A percentile compares a stretch with the other conserved stretches of the same genome.
Conservation (phyloP, 2,329 filamentous ascomycete genomes). For the Neonectria neomacrospora region DNA sequence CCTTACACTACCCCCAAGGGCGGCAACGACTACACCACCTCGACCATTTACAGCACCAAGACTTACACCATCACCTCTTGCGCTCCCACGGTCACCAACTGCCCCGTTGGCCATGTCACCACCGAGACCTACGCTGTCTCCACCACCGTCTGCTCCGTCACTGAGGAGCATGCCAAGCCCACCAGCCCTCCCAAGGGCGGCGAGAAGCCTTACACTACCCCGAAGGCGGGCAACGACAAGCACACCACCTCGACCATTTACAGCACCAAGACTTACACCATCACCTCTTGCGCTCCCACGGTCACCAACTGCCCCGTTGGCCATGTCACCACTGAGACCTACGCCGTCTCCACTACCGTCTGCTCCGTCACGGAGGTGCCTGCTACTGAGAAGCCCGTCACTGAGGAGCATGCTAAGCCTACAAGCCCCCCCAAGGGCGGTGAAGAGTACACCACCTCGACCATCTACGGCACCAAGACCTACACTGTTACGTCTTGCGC, state of each 20-base stretch:
- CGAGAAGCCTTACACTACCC: neutral
- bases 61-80: conserved; percentile 36
- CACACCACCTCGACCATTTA: conserved; percentile 39
- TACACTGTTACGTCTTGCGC: conserved; percentile 41
- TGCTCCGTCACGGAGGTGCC: conserved; percentile 52
- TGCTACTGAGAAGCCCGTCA: neutral
- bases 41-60: conserved; percentile 39
- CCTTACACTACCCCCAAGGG: too few relatives aligned
- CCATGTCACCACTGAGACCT: conserved; percentile 47
- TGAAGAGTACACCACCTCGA: conserved; percentile 32
- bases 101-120: conserved; percentile 42
- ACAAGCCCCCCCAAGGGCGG: conserved; percentile 11
- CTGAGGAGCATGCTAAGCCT: conserved; percentile 23
- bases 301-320: conserved; percentile 40
- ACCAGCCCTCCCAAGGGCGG: conserved; percentile 13
- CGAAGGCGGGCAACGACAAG: neutral
- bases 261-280: conserved; percentile 35
- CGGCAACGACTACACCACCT: conserved; percentile 38
- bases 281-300: conserved; percentile 35
- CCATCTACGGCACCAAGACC: conserved; percentile 40
- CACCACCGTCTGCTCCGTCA: conserved; percentile 57
- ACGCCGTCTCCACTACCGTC: conserved; percentile 53
- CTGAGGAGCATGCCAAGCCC: conserved; percentile 27
- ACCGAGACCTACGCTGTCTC: conserved; percentile 48
- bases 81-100: conserved; percentile 35